These are phyloP conservation scores for Gossypium ekmanianum DNA, from an alignment of 345 rosid species.

Conservation along the genomic window DNA sequence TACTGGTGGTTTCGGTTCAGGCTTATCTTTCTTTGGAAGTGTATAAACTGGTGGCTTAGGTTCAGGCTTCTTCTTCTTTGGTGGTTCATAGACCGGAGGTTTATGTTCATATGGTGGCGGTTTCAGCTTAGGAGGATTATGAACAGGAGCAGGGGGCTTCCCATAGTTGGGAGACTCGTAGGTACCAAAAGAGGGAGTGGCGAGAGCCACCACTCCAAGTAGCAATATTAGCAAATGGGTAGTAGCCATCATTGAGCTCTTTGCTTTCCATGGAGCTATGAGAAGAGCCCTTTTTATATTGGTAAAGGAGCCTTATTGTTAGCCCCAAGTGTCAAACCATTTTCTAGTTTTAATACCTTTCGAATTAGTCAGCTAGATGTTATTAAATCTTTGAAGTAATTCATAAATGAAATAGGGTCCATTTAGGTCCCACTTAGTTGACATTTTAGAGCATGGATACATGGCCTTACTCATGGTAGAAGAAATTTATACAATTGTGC, in stretches of 20 bases:
- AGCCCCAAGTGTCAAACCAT: background rate
- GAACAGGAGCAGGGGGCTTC: background rate
- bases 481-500: background rate
- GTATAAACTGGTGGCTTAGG: no score
- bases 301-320: background rate
- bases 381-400: background rate
- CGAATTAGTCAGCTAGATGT: no score
- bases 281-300: conserved; percentile 13
- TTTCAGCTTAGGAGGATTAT: background rate
- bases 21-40: no score
- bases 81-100: background rate
- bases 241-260: conserved; percentile 22
- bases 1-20: no score
- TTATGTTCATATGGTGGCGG: background rate
- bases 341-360: background rate
- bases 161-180: background rate
- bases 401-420: conserved; percentile 6
- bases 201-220: conserved; percentile 23
- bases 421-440: background rate
- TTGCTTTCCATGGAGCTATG: background rate
- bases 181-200: conserved; percentile 23
- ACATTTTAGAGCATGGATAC: background rate
- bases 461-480: background rate
- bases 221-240: conserved; percentile 23
- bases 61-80: no score